Conservation (phyloP, 371 early-diverging fungal genomes). For the Lichtheimia ornata region DNA sequence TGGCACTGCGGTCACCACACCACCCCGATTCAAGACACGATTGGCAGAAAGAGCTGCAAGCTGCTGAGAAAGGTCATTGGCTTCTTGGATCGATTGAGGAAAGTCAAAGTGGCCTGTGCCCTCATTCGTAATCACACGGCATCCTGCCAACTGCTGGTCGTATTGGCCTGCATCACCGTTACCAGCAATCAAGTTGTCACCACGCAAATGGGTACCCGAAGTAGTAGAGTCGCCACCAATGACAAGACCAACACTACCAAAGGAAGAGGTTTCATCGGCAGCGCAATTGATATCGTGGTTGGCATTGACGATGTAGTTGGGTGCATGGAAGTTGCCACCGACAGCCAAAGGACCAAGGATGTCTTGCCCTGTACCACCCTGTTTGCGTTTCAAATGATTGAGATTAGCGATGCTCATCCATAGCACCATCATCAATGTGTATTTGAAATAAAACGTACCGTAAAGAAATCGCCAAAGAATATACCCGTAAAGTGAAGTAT, state of each 20-base stretch:
- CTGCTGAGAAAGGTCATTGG: background rate
- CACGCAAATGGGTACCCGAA: constrained; percentile 13
- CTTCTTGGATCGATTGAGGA: background rate
- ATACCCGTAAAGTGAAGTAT: constrained; percentile 21
- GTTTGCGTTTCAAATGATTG: background rate
- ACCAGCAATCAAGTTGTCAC: constrained; percentile 6
- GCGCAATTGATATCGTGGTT: constrained; percentile 7
- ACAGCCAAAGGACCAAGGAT: constrained; percentile 25
- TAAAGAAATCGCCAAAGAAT: constrained; percentile 23
- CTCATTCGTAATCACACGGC: background rate
- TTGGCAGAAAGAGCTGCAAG: background rate
- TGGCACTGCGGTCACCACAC: background rate
- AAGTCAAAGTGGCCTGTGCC: constrained; percentile 1
- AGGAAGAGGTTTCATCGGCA: background rate
- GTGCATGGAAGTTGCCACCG: constrained; percentile 14
- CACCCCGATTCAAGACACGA: background rate
- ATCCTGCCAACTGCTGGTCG: background rate
- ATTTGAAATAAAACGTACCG: background rate
- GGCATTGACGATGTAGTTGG: constrained; percentile 17
- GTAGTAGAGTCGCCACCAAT: background rate
- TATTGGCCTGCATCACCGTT: background rate
- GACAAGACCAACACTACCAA: constrained; percentile 10
- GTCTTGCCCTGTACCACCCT: constrained; percentile 7
- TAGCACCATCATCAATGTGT: background rate
- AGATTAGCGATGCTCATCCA: background rate